These are phyloP conservation scores for Haplosporangium gracile DNA, from an alignment of 192 early-diverging fungal genomes.

Conservation along the genomic window DNA sequence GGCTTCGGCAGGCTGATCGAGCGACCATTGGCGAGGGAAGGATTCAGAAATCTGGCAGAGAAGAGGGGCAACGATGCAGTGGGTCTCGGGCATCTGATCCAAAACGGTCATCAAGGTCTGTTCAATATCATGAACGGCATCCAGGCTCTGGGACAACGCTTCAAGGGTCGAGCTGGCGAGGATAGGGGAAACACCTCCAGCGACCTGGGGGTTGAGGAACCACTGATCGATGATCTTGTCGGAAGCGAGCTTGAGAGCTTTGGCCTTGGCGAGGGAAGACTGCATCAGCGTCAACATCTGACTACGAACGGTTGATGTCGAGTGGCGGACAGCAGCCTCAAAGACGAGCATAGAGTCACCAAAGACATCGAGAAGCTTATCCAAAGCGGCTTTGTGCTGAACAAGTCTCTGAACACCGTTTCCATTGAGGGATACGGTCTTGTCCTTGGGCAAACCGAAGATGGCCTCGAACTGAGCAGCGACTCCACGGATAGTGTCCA, in stretches of 20 bases:
- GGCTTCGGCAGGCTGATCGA: neutral
- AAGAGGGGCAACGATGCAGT: conserved; percentile 55
- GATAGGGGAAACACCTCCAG: conserved; percentile 35
- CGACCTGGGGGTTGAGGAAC: conserved; percentile 40
- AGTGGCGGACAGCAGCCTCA: conserved; percentile 47
- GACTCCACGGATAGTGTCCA: conserved; percentile 40
- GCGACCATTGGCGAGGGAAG: conserved; percentile 36
- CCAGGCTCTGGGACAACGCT: conserved; percentile 27
- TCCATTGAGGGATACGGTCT: conserved; percentile 35
- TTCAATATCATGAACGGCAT: conserved; percentile 45
- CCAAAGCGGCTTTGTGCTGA: conserved; percentile 56
- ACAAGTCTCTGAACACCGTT: conserved; percentile 28
- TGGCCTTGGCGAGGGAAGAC: conserved; percentile 45
- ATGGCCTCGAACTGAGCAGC: conserved; percentile 47
- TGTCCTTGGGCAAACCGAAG: conserved; percentile 29
- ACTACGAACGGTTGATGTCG: conserved; percentile 22
- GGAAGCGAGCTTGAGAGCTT: conserved; percentile 41
- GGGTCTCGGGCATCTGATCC: conserved; percentile 45
- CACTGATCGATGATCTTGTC: conserved; percentile 33
- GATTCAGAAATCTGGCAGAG: conserved; percentile 54
- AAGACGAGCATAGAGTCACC: conserved; percentile 52
- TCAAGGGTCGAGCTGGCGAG: conserved; percentile 28
- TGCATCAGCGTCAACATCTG: conserved; percentile 45
- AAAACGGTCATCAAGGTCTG: conserved; percentile 23
- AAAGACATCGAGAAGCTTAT: conserved; percentile 55